Evolutionary conservation across 768 basidiomycete species (phyloP).

Genomic region (Vararia minispora): DNA sequence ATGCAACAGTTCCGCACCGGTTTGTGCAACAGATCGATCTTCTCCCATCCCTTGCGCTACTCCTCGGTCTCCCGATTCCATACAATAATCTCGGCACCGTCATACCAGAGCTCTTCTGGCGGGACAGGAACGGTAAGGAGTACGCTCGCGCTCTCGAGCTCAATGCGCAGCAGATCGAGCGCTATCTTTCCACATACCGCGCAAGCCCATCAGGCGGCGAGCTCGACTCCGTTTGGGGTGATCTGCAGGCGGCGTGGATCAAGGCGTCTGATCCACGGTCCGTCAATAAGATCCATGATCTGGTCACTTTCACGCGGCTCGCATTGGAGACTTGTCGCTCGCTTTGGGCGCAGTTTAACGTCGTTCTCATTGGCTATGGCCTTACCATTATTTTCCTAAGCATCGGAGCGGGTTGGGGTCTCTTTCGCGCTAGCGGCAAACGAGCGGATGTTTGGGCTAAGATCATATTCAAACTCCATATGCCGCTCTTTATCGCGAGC

Average conservation of each 20-base stretch:
- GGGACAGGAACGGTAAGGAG: constrained; percentile 25
- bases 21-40: constrained; percentile 89
- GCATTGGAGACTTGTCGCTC: constrained; percentile 64
- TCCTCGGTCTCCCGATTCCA: constrained; percentile 88
- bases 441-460: constrained; percentile 30
- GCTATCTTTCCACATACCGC: constrained; percentile 71
- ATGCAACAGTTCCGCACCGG: constrained; percentile 40
- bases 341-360: constrained; percentile 94
- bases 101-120: constrained; percentile 86
- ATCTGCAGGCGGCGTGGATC: constrained; percentile 25
- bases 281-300: constrained; percentile 9
- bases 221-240: constrained; percentile 53
- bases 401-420: constrained; percentile 39
- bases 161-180: constrained; percentile 66
- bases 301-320: constrained; percentile 42
- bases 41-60: constrained; percentile 76
- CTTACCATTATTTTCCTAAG: constrained; percentile 48
- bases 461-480: constrained; percentile 2
- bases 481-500: background rate
- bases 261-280: background rate
- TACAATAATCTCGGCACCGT: constrained; percentile 90
- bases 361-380: constrained; percentile 65
- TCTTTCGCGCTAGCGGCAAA: constrained; percentile 39
- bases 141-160: constrained; percentile 52
- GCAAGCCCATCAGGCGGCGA: constrained; percentile 59